Base-by-base conservation (phyloP, 2,329 filamentous ascomycete species). In the Neophaeococcomyces aloes region DNA sequence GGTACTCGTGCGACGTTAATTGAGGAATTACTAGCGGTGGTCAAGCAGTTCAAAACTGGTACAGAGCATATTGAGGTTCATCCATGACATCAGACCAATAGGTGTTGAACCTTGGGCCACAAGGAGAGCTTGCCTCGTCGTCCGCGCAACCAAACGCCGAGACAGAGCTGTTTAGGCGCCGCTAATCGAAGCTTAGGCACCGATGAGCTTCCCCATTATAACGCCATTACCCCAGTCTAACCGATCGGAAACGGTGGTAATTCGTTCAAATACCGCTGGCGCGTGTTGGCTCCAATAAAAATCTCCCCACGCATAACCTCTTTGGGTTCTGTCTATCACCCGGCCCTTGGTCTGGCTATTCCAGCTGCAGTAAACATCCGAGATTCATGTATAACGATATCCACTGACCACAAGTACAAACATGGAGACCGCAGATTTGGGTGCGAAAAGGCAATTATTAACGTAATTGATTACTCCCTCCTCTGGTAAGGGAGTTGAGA, bases 1-100 rank as follows among this genome's bases (percentile, higher is more conserved):
- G n/a, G 21, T 25, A 38, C 35, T 38, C 21, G 35, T 38, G 25
- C 37, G 7, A 14, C 14, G 21, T 13, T 39, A 7, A 13, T 29
- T 17, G 29, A 7, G 14, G 10, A 17, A 8, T n/a, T n/a, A n/a
- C n/a, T 6, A 15, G 37, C 37, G 37, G 29, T 25, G 4, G 23
- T 30, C 7, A 30, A 15, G 37, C 23, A 31, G 13, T 14, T 39
- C 23, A 13, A 39, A 27, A 29, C 27, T n/a, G n/a, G n/a, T n/a
- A n/a, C 18, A 38, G 21, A 38, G 25, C 27, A 21, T 25, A 18
- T 11, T 15, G 10, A 7, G 8, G 14, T 38, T 11, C 13, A 18
- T 39, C n/a, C 27, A 39, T 39, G 37, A 39, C 37, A 39, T 39
- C 37, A 39, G 37, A 8, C 37, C 25, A 27, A 10, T 14, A 8